Evolutionary conservation across 164 flowering plant genomes (phyloP).

Genomic region (Vitis riparia): DNA sequence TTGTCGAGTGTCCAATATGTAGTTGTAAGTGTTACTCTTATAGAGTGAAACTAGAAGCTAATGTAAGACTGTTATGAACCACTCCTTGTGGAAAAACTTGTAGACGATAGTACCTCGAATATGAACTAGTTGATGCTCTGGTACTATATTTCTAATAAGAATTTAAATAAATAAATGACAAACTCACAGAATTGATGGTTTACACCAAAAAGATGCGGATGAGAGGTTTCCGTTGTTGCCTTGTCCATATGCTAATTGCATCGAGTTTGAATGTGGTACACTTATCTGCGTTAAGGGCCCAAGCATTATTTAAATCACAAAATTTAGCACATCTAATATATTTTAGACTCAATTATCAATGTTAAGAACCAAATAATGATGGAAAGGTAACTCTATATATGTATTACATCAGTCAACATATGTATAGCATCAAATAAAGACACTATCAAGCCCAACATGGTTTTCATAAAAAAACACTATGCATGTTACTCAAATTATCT

Average conservation of each 20-base stretch:
- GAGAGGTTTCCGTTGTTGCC: constrained; percentile 81
- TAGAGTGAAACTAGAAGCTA: constrained; percentile 54
- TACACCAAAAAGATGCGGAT: constrained; percentile 67
- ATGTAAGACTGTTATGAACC: constrained; percentile 36
- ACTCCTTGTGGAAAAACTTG: background rate
- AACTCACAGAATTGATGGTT: constrained; percentile 49
- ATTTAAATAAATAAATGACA: constrained; percentile 19
- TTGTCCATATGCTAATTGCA: constrained; percentile 54
- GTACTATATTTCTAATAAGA: too few species aligned
- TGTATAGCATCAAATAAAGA: background rate
- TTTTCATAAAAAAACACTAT: too few species aligned
- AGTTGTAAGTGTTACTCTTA: constrained; percentile 59
- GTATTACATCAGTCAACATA: background rate
- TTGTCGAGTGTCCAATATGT: constrained; percentile 31
- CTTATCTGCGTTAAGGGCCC: constrained; percentile 67
- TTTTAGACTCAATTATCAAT: background rate
- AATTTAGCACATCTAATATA: background rate
- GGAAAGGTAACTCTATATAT: background rate
- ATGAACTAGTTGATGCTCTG: background rate
- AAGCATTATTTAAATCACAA: constrained; percentile 32
- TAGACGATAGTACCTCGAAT: background rate
- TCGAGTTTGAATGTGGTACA: constrained; percentile 74
- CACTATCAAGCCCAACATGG: background rate
- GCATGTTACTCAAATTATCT: too few species aligned
- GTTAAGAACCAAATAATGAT: background rate